Base-by-base conservation (phyloP, 495 filamentous ascomycete genomes). In the Trichocladium uniseriatum region DNA sequence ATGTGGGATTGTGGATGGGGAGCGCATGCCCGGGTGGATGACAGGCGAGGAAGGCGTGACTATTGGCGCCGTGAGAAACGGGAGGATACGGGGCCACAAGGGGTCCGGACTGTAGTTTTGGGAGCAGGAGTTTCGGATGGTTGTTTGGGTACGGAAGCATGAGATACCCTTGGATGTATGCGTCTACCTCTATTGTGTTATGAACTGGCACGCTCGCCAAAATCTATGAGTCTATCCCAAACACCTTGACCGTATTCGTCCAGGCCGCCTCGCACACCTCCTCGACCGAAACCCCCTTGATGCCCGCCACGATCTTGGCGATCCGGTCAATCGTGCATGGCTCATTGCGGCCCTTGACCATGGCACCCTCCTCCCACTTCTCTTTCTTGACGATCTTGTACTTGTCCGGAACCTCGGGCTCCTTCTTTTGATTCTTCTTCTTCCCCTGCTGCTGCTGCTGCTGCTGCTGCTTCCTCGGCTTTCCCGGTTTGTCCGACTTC, bases 311-410 rank as follows among this genome's bases (percentile, higher is more conserved):
- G 44, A 87, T 86, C 61, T 81, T 79, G 11, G 86, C 92, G n/a
- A 98, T 87, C 34, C 80, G 80, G 44, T 79, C 74, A 49, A 96
- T 95, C 36, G 79, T 80, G 57, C 81, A 84, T 20, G 89, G 85
- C 67, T 98, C 92, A 64, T 96, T 98, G 18, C 92, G 76, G 1
- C 91, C 87, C 68, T 95, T 96, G 16, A 96, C 78, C 81, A 94
- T 86, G 5, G 66, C 65, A 0, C 87, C 89, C 60, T 86, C 78
- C 36, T 77, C 76, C 79, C 72, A 98, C 65, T 83, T 94, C 66
- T 98, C 92, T 66, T 96, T 96, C 73, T 95, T 96, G 32, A 95
- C 81, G 14, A 61, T 53, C 56, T 69, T 75, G 57, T 65, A 77
- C 36, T 67, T 60, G 47, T 75, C 68, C 5, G 69, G 70, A 0